phyloP scores from a whole-genome alignment of 306 rosid genomes.

The Malus orientalis region DNA sequence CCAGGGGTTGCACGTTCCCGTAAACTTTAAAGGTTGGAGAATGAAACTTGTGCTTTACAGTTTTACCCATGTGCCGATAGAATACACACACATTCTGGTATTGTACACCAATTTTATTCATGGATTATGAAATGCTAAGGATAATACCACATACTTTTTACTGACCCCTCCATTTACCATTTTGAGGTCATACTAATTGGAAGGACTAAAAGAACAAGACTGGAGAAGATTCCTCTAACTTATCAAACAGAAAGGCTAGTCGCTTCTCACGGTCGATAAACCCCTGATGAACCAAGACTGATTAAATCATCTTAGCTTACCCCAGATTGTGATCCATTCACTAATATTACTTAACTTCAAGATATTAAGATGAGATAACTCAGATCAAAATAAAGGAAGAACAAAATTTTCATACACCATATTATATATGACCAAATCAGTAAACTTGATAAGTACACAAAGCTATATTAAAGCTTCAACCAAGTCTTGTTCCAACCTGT shows the following conservation, averaged over 20 bases:
- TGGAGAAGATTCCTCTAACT: neutral
- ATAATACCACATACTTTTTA: neutral
- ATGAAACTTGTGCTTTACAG: neutral
- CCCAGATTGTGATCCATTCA: neutral
- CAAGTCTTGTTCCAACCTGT: constrained; percentile 57
- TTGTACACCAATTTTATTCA: neutral
- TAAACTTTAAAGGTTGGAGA: neutral
- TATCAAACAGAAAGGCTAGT: neutral
- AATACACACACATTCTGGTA: neutral
- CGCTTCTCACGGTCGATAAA: neutral
- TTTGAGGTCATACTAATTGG: neutral
- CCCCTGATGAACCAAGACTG: neutral
- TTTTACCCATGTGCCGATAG: neutral
- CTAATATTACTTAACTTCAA: neutral
- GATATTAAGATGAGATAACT: neutral
- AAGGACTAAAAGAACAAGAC: neutral
- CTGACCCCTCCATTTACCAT: neutral
- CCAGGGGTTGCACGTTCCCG: neutral
- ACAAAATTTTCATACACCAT: neutral
- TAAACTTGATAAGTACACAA: neutral
- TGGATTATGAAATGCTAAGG: neutral
- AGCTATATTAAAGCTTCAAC: neutral
- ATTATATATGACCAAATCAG: neutral
- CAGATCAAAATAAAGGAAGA: neutral
- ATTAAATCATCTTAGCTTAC: neutral